These are phyloP conservation scores for Tetrahymena thermophila DNA, from an alignment of 73 alveolate genomes.

Conservation along the genomic window DNA sequence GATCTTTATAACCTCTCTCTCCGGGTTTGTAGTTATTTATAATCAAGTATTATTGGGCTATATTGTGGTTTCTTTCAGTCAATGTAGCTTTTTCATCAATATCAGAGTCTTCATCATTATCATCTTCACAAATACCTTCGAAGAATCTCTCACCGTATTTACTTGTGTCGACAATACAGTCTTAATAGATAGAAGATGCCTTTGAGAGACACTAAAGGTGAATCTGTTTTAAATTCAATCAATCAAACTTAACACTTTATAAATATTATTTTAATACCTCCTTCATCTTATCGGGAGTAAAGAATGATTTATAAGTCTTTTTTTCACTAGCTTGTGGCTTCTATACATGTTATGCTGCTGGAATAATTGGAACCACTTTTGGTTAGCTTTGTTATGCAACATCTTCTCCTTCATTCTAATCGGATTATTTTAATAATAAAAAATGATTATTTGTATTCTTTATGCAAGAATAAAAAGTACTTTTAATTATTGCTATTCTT, in stretches of 20 bases:
- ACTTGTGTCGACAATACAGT: neutral
- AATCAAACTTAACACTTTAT: neutral
- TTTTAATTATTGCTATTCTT: neutral
- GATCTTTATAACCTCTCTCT: neutral
- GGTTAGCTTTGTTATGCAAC: neutral
- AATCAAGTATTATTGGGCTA: neutral
- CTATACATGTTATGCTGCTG: neutral
- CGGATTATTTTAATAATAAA: neutral
- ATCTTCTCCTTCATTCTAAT: neutral
- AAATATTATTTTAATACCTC: neutral
- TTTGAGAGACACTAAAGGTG: neutral
- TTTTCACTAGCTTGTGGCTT: neutral
- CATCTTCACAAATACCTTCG: neutral
- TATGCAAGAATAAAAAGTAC: neutral
- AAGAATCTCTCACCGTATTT: neutral
- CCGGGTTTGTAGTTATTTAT: neutral
- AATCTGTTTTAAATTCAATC: neutral
- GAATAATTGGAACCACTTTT: neutral
- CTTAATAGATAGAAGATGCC: neutral
- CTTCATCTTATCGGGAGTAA: neutral
- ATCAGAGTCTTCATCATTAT: neutral
- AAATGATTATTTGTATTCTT: neutral
- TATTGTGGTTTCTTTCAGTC: neutral
- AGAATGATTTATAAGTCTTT: neutral
- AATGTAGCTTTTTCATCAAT: neutral